Evolutionary conservation across 495 filamentous ascomycete genomes (phyloP).

Genomic region (Bombardia bombarda): DNA sequence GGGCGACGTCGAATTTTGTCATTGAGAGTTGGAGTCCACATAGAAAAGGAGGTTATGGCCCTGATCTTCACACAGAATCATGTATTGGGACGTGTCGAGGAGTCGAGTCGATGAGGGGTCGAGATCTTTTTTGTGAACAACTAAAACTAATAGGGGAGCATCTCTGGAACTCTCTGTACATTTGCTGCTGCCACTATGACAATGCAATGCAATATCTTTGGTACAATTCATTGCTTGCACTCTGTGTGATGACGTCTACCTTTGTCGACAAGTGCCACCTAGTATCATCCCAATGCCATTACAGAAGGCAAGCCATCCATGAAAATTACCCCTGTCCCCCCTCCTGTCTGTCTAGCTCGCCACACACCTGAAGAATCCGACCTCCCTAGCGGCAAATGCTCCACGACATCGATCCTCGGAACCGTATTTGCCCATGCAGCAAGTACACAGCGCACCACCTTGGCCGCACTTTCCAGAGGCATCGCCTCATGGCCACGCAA

Average conservation of each 20-base stretch:
- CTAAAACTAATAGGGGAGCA: slow-evolving; percentile 20
- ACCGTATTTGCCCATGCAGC: background rate
- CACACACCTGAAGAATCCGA: too few relatives aligned
- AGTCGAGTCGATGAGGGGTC: slow-evolving; percentile 8
- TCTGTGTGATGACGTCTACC: background rate
- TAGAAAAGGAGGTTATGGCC: slow-evolving; percentile 13
- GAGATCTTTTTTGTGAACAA: slow-evolving; percentile 16
- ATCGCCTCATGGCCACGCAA: background rate
- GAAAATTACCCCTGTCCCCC: background rate
- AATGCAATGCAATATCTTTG: slow-evolving; percentile 2
- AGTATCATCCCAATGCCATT: too few relatives aligned
- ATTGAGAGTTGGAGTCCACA: slow-evolving; percentile 12
- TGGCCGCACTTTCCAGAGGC: background rate
- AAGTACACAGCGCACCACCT: background rate
- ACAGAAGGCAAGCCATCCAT: background rate
- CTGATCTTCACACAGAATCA: slow-evolving; percentile 12
- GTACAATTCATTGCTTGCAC: too few relatives aligned
- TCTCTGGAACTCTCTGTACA: slow-evolving; percentile 19
- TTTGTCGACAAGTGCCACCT: too few relatives aligned
- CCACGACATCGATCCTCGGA: background rate
- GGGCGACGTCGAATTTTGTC: slow-evolving; percentile 4
- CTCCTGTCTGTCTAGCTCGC: background rate
- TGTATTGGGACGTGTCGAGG: slow-evolving; percentile 12
- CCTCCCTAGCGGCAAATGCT: background rate
- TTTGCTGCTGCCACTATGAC: slow-evolving; percentile 5